These are phyloP conservation scores for Xylaria sp. DNA, from an alignment of 2,329 filamentous ascomycete species.

Conservation along the genomic window DNA sequence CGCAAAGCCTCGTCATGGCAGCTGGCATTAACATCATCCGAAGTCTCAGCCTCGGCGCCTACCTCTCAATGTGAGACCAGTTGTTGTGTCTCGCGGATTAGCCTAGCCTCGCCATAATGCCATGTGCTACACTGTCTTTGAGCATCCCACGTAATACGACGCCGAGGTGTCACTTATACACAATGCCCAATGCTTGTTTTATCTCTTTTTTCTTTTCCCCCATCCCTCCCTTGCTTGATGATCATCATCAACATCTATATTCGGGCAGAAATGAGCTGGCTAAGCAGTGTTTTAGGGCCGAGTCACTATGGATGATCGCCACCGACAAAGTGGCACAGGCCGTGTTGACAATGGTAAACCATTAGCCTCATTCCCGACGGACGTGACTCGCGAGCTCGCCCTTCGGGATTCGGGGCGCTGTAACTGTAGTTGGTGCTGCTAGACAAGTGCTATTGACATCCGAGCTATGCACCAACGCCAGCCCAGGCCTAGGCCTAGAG, in stretches of 20 bases:
- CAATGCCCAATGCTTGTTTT: background rate
- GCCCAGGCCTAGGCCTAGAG: conserved; percentile 1
- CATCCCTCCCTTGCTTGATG: background rate
- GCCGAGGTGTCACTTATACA: conserved; percentile 10
- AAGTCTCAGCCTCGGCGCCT: conserved; percentile 36
- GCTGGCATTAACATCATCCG: conserved; percentile 15
- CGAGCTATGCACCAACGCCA: background rate
- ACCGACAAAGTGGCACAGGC: conserved; percentile 25
- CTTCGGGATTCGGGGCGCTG: conserved; percentile 10
- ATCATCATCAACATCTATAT: background rate
- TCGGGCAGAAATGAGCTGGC: conserved; percentile 4
- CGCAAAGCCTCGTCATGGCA: conserved; percentile 22
- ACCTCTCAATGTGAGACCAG: conserved; percentile 9
- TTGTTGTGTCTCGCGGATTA: conserved; percentile 11
- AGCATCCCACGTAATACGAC: conserved; percentile 3
- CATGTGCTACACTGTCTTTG: conserved; percentile 5
- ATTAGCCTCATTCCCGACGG: conserved; percentile 13
- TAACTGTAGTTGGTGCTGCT: background rate
- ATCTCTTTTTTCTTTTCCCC: background rate
- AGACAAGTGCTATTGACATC: background rate
- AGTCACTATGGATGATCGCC: conserved; percentile 3
- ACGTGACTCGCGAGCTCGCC: conserved; percentile 29
- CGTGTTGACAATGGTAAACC: background rate
- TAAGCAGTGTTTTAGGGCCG: conserved; percentile 15
- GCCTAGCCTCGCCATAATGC: conserved; percentile 12